These are phyloP conservation scores for Aspergillus campestris DNA, from an alignment of 495 filamentous ascomycete genomes.

Conservation along the genomic window DNA sequence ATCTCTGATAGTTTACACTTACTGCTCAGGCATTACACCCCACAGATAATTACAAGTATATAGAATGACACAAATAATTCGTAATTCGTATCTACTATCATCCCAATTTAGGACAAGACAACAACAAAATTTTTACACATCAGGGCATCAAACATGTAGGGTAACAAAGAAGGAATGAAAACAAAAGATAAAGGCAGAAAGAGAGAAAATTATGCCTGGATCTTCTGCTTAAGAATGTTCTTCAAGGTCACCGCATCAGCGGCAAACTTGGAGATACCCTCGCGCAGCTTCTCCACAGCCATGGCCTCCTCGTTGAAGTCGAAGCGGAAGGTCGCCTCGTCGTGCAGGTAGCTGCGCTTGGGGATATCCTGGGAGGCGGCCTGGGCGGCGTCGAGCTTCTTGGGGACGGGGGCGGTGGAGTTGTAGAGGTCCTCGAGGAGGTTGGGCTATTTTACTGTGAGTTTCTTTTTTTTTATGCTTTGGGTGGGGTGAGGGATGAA, in stretches of 20 bases:
- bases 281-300: constrained; percentile 96
- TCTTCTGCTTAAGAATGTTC: constrained; percentile 80
- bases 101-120: constrained; percentile 7
- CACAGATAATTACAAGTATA: no score
- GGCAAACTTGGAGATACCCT: constrained; percentile 98
- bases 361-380: constrained; percentile 64
- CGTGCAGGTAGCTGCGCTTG: constrained; percentile 84
- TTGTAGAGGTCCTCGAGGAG: constrained; percentile 91
- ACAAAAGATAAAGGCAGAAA: neutral
- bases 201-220: constrained; percentile 41
- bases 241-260: constrained; percentile 93
- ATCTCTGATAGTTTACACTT: no score
- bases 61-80: constrained; percentile 10
- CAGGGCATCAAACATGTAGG: constrained; percentile 10
- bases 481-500: no score
- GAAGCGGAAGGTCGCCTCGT: constrained; percentile 92
- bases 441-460: constrained; percentile 52
- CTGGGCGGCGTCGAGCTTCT: constrained; percentile 75
- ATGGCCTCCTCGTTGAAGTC: constrained; percentile 99
- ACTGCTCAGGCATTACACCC: no score
- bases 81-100: constrained; percentile 32
- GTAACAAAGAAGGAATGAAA: constrained; percentile 11
- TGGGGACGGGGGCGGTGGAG: constrained; percentile 65
- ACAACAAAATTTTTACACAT: constrained; percentile 18
- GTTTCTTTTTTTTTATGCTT: neutral